A percentile compares a stretch with the other conserved stretches of the same genome.
Conservation (phyloP, 345 rosid species). For the Ailanthus altissimus region DNA sequence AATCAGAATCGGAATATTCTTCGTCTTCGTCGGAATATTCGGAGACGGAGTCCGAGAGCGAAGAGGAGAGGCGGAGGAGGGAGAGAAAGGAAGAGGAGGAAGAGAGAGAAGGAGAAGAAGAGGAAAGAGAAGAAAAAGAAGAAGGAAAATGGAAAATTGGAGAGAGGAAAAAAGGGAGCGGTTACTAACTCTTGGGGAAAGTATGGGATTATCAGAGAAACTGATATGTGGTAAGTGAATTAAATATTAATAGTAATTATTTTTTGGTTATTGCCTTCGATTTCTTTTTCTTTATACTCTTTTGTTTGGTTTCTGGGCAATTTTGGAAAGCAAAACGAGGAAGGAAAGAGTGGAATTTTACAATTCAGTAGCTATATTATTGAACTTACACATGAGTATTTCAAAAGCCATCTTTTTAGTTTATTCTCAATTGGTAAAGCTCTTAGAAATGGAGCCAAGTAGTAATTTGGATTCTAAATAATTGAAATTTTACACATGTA, state of each 20-base stretch:
- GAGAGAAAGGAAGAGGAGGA: constrained; percentile 17
- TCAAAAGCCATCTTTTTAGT: not conserved
- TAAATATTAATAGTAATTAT: not conserved
- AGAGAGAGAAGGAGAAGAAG: constrained; percentile 26
- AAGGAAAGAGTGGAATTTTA: not conserved
- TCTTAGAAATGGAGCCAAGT: not conserved
- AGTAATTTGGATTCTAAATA: not conserved
- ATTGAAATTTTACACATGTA: not conserved
- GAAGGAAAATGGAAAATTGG: constrained; percentile 50
- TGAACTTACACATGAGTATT: not conserved
- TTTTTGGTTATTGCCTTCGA: not conserved
- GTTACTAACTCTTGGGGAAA: constrained; percentile 95
- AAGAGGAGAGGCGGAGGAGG: constrained; percentile 1
- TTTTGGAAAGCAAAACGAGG: not conserved
- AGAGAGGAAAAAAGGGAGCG: constrained; percentile 73
- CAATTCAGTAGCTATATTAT: not conserved
- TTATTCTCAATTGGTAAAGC: not conserved
- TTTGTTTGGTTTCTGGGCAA: not conserved
- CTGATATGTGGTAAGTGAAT: constrained; percentile 83
- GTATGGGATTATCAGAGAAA: constrained; percentile 87
- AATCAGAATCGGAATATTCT: constrained; percentile 42
- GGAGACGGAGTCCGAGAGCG: constrained; percentile 40
- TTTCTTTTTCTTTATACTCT: not conserved
- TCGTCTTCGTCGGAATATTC: constrained; percentile 40
- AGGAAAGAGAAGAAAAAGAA: constrained; percentile 37